A percentile compares a stretch with the other conserved stretches of the same genome.
Conservation (phyloP, 768 basidiomycete genomes). For the Inosperma sp. region DNA sequence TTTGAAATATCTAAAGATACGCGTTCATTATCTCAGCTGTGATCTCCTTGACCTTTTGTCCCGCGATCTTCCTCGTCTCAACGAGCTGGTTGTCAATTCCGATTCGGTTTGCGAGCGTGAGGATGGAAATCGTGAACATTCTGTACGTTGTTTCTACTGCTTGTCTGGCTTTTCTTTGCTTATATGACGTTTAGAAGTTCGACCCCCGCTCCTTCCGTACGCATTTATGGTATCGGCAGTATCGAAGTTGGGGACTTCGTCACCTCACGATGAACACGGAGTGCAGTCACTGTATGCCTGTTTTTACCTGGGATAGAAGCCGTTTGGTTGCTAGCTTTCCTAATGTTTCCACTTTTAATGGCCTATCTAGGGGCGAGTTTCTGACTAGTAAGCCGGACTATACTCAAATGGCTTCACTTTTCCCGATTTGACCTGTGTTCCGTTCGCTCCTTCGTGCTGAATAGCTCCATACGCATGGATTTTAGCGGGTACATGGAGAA, state of each 20-base stretch:
- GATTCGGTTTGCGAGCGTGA: constrained; percentile 1
- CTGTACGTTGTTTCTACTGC: no score
- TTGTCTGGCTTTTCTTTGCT: no score
- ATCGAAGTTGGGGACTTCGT: neutral
- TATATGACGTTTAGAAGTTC: no score
- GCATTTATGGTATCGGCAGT: no score
- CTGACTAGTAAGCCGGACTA: no score
- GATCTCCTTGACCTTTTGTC: constrained; percentile 2
- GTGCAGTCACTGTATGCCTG: no score
- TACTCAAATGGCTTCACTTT: constrained; percentile 1
- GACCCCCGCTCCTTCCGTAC: no score
- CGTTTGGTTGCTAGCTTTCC: neutral
- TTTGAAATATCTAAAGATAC: constrained; percentile 1
- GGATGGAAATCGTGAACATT: neutral
- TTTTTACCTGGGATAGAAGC: neutral
- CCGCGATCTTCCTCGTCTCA: neutral
- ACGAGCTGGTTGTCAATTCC: neutral
- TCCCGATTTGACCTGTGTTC: neutral
- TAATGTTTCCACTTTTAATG: neutral
- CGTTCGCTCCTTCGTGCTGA: no score
- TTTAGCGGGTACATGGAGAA: no score
- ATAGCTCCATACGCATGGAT: no score
- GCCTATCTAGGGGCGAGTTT: neutral
- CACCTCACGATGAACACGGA: no score
- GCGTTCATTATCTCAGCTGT: constrained; percentile 4